These are phyloP conservation scores for Nasturtium officinale DNA, from an alignment of 345 rosid genomes.

Conservation along the genomic window DNA sequence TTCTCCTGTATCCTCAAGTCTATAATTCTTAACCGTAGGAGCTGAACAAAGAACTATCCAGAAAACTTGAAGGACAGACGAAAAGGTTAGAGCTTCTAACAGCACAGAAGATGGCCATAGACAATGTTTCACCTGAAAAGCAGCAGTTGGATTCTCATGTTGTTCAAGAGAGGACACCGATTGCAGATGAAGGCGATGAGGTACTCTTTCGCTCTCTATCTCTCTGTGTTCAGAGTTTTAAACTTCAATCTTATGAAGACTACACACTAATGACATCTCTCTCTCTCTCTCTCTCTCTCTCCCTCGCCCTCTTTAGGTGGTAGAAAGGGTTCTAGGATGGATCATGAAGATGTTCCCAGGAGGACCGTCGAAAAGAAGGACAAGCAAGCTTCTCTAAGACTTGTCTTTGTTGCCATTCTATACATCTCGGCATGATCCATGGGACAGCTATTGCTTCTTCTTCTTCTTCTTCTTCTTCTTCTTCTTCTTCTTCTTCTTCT, in stretches of 20 bases:
- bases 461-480: conserved; percentile 26
- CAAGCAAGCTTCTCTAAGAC: conserved; percentile 80
- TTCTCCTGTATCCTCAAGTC: conserved; percentile 12
- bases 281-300: neutral
- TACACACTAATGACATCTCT: conserved; percentile 4
- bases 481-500: conserved; percentile 26
- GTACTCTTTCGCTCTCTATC: conserved; percentile 46
- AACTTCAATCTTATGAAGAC: neutral
- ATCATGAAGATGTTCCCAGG: conserved; percentile 98
- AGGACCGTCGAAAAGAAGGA: conserved; percentile 80
- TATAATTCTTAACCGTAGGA: conserved; percentile 54
- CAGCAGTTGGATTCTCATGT: conserved; percentile 54
- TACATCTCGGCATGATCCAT: conserved; percentile 33
- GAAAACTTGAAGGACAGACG: conserved; percentile 88
- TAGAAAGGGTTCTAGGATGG: conserved; percentile 98
- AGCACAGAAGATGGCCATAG: conserved; percentile 72
- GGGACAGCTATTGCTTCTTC: conserved; percentile 10
- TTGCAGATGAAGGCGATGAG: conserved; percentile 99
- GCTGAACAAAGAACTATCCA: conserved; percentile 77
- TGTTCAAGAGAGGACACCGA: conserved; percentile 58
- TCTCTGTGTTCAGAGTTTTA: neutral
- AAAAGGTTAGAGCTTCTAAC: conserved; percentile 94
- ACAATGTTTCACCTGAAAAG: conserved; percentile 51
- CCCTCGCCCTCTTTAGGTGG: conserved; percentile 83
- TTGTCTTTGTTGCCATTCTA: conserved; percentile 21